phyloP scores from a whole-genome alignment of 1,284 basidiomycete genomes.

The Irpex sp. region DNA sequence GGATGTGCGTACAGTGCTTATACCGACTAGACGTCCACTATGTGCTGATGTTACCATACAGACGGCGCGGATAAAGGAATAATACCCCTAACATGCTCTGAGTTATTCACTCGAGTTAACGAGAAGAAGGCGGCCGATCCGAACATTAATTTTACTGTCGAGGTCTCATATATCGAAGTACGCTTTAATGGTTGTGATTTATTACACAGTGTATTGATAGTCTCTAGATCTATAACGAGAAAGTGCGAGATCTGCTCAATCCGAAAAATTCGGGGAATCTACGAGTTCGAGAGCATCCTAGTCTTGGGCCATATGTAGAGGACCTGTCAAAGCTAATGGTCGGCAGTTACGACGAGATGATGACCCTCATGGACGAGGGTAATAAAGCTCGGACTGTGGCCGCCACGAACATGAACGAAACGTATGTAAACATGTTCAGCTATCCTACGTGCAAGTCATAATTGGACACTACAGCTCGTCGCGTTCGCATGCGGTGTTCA shows the following conservation, averaged over 20 bases:
- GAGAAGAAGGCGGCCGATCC: constrained; percentile 63
- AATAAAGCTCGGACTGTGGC: constrained; percentile 98
- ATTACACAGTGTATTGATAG: not conserved
- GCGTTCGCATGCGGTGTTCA: constrained; percentile 97
- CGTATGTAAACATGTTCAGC: constrained; percentile 42
- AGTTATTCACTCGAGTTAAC: constrained; percentile 85
- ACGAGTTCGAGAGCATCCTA: constrained; percentile 95
- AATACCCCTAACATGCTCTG: constrained; percentile 92
- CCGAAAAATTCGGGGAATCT: constrained; percentile 97
- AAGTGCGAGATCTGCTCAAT: constrained; percentile 95
- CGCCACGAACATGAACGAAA: constrained; percentile 99
- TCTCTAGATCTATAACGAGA: constrained; percentile 94
- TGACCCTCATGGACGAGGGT: constrained; percentile 99
- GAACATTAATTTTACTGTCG: constrained; percentile 82
- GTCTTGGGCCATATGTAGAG: constrained; percentile 93
- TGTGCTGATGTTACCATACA: constrained; percentile 28
- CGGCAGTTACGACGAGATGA: constrained; percentile 91
- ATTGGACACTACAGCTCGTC: constrained; percentile 60
- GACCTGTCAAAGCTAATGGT: constrained; percentile 94
- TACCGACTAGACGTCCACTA: not conserved
- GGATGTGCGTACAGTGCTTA: constrained; percentile 69
- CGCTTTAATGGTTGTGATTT: constrained; percentile 12
- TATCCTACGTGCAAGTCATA: not conserved
- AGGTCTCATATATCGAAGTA: constrained; percentile 97
- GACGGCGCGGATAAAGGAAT: constrained; percentile 97